A percentile compares a stretch with the other conserved stretches of the same genome.
These are phyloP conservation scores for Alternaria novae-zelandiae DNA, from an alignment of 2,329 filamentous ascomycete genomes.

Conservation along the genomic window DNA sequence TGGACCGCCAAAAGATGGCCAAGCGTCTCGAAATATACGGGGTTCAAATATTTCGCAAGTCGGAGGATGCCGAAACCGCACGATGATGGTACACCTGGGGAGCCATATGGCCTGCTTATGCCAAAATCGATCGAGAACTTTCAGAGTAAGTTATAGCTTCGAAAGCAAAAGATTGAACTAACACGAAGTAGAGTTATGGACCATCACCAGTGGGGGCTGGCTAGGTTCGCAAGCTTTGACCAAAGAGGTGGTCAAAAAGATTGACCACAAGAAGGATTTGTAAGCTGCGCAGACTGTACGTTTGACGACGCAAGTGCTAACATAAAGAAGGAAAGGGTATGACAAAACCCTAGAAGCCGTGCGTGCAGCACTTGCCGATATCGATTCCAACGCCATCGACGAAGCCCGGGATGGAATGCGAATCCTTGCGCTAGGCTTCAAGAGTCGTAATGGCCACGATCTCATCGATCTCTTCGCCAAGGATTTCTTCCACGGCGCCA, in stretches of 20 bases:
- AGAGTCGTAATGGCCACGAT: background rate
- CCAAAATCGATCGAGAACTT: background rate
- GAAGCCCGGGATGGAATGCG: background rate
- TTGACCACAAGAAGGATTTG: background rate
- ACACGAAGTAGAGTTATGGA: background rate
- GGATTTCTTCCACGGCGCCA: background rate
- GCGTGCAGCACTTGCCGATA: background rate
- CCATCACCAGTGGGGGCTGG: background rate
- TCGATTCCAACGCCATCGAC: background rate
- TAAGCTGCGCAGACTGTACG: background rate
- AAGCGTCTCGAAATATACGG: too few species aligned
- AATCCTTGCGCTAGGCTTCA: background rate
- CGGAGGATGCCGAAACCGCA: too few species aligned
- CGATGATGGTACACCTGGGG: too few species aligned
- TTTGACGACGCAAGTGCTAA: background rate
- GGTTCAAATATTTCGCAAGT: too few species aligned
- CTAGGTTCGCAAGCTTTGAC: background rate
- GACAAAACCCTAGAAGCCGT: background rate
- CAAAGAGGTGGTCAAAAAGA: background rate
- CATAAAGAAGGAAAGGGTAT: background rate
- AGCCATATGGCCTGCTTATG: too few species aligned
- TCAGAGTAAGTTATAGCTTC: too few species aligned
- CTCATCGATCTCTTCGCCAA: background rate
- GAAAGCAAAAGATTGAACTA: background rate
- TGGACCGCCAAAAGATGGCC: too few species aligned